These are phyloP conservation scores for Penicillium expansum DNA, from an alignment of 2,329 filamentous ascomycete species.

Conservation along the genomic window DNA sequence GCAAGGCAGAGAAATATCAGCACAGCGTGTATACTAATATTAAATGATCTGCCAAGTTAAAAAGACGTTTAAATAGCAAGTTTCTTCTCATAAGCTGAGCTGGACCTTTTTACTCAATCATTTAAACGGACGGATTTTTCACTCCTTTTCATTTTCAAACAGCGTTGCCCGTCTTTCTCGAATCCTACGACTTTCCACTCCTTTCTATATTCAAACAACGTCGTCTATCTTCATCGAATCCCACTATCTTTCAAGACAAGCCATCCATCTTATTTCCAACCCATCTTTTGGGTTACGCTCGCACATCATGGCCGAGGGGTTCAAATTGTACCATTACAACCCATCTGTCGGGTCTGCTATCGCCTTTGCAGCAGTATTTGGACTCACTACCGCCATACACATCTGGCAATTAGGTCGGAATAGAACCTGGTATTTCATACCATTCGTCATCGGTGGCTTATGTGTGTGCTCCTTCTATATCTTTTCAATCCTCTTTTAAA, in stretches of 20 bases:
- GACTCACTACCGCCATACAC: conserved; percentile 13
- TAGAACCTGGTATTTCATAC: conserved; percentile 24
- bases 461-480: conserved; percentile 17
- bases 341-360: conserved; percentile 13
- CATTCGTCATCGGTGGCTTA: conserved; percentile 43
- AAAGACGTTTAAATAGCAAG: background rate
- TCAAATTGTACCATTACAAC: conserved; percentile 20
- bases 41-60: background rate
- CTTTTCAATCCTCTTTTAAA: background rate
- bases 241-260: background rate
- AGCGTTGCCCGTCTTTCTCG: background rate
- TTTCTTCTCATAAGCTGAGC: background rate
- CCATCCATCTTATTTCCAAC: too few relatives aligned
- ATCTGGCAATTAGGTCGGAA: conserved; percentile 15
- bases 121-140: background rate
- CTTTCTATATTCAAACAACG: background rate
- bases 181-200: background rate
- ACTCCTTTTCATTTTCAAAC: background rate
- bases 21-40: background rate
- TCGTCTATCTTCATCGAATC: background rate
- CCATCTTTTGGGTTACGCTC: background rate
- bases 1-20: background rate
- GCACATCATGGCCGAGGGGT: conserved; percentile 1
- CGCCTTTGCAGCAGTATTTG: conserved; percentile 29
- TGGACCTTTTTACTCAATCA: background rate